Evolutionary conservation across 169 alveolate species (phyloP), one percentile per base, ranked within the genome.

Genomic region (Plasmodium yoelii): DNA sequence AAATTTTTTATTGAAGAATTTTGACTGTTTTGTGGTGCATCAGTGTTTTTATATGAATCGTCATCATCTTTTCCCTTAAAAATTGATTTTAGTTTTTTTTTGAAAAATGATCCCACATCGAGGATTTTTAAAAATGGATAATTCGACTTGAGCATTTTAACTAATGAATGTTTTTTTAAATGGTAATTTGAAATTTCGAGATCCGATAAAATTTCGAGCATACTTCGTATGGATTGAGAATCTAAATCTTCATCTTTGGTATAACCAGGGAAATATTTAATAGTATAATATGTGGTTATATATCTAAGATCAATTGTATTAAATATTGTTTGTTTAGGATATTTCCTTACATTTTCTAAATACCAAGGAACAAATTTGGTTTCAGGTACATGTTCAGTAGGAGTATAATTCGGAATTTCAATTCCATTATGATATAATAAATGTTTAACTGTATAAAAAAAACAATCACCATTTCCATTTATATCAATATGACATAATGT

Each of bases 261-360:
- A 42, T 65, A 82, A 1, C 82, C 90, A 18, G 90, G 90, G 12
- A 82, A 82, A 42, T 53, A 82, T 67, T 67, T 82, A 0, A 82
- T 67, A 46, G 22, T 24, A 42, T 26, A 65, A 67, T 28, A 82
- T 5, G 80, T 82, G 1, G 84, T 82, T 12, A 82, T 28, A 47
- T 82, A 67, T 13, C 90, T 67, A 44, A 82, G 55, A 65, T 82
- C 90, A 7, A 6, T 65, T 39, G 56, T 64, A 12, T 53, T 68
- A 67, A 67, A 82, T 0, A 3, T 0, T 12, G 51, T 39, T 2
- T 28, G 1, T 1, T 67, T 53, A 26, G 39, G 47, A 7, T 22
- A 18, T 5, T 53, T 44, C 24, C 56, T 82, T 7, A 67, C 42
- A n/a, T 39, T 67, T 15, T 49, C 12, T 9, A 82, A 12, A 65